A percentile compares a stretch with the other conserved stretches of the same genome.
phyloP scores from a whole-genome alignment of 495 filamentous ascomycete species.

The Penicillium robsamsonii region DNA sequence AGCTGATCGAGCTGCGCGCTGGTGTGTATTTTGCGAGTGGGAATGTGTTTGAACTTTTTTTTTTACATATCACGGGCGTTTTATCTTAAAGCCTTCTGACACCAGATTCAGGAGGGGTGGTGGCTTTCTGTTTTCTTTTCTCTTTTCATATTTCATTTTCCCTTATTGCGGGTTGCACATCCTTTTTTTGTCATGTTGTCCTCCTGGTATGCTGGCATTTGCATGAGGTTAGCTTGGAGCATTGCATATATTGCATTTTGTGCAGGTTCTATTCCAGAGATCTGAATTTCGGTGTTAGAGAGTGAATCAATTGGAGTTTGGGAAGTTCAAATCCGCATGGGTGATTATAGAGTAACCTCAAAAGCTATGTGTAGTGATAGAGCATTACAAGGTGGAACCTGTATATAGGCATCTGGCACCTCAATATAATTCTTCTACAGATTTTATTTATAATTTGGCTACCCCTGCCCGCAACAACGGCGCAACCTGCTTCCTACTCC shows the following conservation, averaged over 20 bases:
- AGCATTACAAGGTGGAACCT: not conserved
- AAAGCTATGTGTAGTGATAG: not conserved
- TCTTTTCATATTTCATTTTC: constrained; percentile 6
- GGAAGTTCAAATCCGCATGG: constrained; percentile 3
- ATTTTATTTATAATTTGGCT: constrained; percentile 29
- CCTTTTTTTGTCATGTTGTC: constrained; percentile 12
- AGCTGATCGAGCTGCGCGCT: constrained; percentile 90
- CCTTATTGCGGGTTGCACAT: constrained; percentile 11
- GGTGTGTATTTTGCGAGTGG: constrained; percentile 99
- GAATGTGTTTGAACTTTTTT: constrained; percentile 53
- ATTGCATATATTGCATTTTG: constrained; percentile 31
- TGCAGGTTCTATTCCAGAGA: not conserved
- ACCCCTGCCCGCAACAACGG: constrained; percentile 73
- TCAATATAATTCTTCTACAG: not conserved
- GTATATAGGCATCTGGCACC: not conserved
- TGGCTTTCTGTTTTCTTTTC: constrained; percentile 15
- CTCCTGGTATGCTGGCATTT: constrained; percentile 28
- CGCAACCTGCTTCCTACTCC: constrained; percentile 87
- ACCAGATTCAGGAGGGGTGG: not conserved
- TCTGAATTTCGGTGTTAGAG: constrained; percentile 13
- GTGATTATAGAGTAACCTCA: not conserved
- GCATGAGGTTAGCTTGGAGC: constrained; percentile 27
- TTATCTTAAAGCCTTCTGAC: constrained; percentile 4
- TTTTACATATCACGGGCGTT: constrained; percentile 5
- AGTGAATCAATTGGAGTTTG: constrained; percentile 12